These are phyloP conservation scores for Cicer arietinum DNA, from an alignment of 306 rosid genomes.

Conservation along the genomic window DNA sequence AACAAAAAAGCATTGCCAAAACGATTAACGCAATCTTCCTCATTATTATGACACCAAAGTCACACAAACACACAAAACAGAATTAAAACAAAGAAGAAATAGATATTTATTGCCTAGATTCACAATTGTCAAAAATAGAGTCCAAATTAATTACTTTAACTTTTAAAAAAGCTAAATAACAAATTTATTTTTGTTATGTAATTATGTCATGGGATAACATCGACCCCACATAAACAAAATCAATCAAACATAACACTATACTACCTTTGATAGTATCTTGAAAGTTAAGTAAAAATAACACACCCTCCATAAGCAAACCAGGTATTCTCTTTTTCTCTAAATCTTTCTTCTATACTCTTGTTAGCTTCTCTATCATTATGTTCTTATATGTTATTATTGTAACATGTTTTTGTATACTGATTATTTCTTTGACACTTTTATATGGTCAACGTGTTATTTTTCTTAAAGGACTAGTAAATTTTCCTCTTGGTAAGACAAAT, in stretches of 20 bases:
- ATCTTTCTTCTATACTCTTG: background rate
- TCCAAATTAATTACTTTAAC: background rate
- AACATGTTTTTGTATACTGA: background rate
- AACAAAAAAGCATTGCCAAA: background rate
- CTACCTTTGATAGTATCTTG: background rate
- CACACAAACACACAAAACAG: background rate
- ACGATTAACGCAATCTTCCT: slow-evolving; percentile 1
- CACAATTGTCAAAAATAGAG: background rate
- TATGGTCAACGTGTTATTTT: background rate
- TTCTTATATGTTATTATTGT: background rate
- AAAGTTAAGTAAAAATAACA: background rate
- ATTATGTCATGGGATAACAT: background rate
- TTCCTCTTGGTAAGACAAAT: background rate
- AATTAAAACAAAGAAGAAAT: background rate
- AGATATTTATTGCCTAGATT: background rate
- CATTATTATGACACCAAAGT: slow-evolving; percentile 12
- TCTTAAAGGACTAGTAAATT: background rate
- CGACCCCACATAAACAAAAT: slow-evolving; percentile 7
- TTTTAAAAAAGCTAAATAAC: background rate
- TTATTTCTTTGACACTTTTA: background rate
- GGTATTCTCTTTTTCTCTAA: background rate
- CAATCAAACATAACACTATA: background rate
- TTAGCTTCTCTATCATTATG: background rate
- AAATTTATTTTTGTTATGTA: background rate
- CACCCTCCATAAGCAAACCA: background rate